phyloP scores from a whole-genome alignment of 257 asterid species.

The Plantago elongata region DNA sequence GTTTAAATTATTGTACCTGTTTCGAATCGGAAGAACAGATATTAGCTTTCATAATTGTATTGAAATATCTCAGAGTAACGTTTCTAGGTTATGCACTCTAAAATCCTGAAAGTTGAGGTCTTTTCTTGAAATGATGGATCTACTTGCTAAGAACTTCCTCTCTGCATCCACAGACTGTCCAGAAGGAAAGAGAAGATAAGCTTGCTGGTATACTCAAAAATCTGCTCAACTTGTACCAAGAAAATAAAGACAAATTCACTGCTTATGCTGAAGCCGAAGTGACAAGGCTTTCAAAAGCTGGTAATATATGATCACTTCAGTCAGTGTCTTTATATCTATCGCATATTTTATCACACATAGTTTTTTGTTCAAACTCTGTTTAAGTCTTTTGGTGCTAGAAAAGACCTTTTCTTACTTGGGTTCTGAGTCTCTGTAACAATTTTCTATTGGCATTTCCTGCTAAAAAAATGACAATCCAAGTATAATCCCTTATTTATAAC shows the following conservation, averaged over 20 bases:
- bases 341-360: not conserved
- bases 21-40: too few species aligned
- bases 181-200: slow-evolving; percentile 95
- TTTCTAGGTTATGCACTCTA: too few species aligned
- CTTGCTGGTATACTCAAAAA: slow-evolving; percentile 74
- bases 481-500: not conserved
- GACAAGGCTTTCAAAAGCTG: slow-evolving; percentile 82
- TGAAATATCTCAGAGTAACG: too few species aligned
- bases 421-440: not conserved
- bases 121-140: slow-evolving; percentile 1
- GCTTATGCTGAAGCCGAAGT: slow-evolving; percentile 81
- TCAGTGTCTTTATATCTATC: slow-evolving; percentile 3
- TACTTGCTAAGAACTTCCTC: slow-evolving; percentile 10
- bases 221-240: slow-evolving; percentile 82
- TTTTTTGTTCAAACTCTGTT: not conserved
- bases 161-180: slow-evolving; percentile 52
- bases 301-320: slow-evolving; percentile 27
- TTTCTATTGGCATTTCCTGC: not conserved
- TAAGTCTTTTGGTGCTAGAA: not conserved
- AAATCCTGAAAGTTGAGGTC: not conserved
- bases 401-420: not conserved
- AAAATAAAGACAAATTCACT: slow-evolving; percentile 77
- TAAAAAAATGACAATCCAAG: not conserved
- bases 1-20: too few species aligned
- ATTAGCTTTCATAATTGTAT: too few species aligned